Conservation (phyloP, 371 early-diverging fungal species). For the Rhizopus sp. region DNA sequence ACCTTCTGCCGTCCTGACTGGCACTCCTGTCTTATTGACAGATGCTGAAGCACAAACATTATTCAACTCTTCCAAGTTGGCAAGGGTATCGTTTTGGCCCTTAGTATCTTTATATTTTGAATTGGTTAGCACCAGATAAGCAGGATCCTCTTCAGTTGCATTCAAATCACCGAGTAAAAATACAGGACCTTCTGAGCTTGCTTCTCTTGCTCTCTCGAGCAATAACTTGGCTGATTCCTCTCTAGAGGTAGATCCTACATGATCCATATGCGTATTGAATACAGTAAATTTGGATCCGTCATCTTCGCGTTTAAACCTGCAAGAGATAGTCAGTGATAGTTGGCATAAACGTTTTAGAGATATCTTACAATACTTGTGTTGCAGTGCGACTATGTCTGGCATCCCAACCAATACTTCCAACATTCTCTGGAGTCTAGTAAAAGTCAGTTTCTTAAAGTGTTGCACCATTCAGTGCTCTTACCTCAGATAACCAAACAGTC, state of each 20-base stretch:
- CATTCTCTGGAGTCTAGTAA: slow-evolving; percentile 35
- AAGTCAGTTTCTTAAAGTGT: background rate
- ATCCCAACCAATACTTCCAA: slow-evolving; percentile 46
- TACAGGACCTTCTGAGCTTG: slow-evolving; percentile 11
- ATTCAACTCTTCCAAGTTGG: slow-evolving; percentile 31
- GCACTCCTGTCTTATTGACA: slow-evolving; percentile 25
- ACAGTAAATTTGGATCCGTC: slow-evolving; percentile 32
- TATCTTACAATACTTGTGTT: slow-evolving; percentile 38
- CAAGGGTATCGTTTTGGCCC: slow-evolving; percentile 27
- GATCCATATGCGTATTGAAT: slow-evolving; percentile 45
- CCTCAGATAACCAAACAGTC: slow-evolving; percentile 50
- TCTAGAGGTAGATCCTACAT: slow-evolving; percentile 29
- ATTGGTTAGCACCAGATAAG: slow-evolving; percentile 35
- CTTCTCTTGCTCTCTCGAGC: slow-evolving; percentile 20
- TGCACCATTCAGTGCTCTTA: slow-evolving; percentile 6
- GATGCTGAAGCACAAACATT: slow-evolving; percentile 17
- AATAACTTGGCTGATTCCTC: slow-evolving; percentile 31
- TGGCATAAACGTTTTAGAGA: background rate
- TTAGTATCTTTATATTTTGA: slow-evolving; percentile 15
- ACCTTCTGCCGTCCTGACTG: slow-evolving; percentile 31
- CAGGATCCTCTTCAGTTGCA: slow-evolving; percentile 38
- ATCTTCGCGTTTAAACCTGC: slow-evolving; percentile 27
- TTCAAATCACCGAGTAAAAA: slow-evolving; percentile 48
- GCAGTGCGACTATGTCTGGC: slow-evolving; percentile 43
- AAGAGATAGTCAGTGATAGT: background rate